Conservation (phyloP, 306 rosid species). For the Gleditsia sinensis region DNA sequence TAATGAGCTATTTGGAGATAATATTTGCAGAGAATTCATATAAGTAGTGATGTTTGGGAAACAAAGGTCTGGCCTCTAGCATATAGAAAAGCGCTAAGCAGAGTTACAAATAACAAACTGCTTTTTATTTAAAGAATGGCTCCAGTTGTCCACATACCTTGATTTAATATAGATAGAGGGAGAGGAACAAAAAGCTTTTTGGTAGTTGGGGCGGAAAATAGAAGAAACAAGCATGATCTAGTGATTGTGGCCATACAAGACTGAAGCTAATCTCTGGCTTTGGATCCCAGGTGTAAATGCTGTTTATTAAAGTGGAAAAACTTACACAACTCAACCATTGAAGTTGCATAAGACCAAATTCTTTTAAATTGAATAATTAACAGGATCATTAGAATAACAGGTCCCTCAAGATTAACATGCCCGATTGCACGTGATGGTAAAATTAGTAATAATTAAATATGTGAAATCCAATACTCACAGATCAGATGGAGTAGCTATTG, state of each 20-base stretch:
- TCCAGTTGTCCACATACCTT: neutral
- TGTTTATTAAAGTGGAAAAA: neutral
- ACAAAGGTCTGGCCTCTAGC: neutral
- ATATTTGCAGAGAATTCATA: neutral
- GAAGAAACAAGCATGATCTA: neutral
- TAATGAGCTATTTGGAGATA: neutral
- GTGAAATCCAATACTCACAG: slow-evolving; percentile 54
- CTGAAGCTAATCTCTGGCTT: neutral
- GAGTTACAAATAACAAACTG: neutral
- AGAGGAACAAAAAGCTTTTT: neutral
- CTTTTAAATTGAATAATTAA: neutral
- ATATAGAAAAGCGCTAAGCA: neutral
- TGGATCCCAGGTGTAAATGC: neutral
- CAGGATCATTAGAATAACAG: neutral
- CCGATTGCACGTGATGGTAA: neutral
- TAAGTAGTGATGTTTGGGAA: neutral
- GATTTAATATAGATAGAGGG: neutral
- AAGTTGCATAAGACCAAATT: slow-evolving; percentile 8
- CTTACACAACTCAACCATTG: neutral
- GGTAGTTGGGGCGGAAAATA: neutral
- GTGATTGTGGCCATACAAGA: neutral
- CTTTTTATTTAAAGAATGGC: neutral
- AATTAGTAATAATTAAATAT: slow-evolving; percentile 12
- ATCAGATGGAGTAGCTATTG: slow-evolving; percentile 69
- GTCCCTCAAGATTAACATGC: neutral